These are phyloP conservation scores for Cryphonectria naterciae DNA, from an alignment of 2,329 filamentous ascomycete species.

Conservation along the genomic window DNA sequence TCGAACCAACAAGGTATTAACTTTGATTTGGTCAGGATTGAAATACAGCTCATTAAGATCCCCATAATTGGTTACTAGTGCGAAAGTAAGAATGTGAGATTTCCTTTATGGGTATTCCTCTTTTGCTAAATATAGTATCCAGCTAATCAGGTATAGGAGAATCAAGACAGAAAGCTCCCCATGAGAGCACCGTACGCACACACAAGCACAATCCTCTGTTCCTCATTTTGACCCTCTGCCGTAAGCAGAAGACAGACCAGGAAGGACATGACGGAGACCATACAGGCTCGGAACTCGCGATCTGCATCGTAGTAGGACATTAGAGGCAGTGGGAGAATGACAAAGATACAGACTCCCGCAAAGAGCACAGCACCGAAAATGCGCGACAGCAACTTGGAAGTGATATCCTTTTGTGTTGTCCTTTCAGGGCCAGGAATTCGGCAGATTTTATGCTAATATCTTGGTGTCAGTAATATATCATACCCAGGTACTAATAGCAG, in stretches of 20 bases:
- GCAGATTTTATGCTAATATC: no score
- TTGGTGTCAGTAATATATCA: not conserved
- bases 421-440: not conserved
- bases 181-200: slow-evolving; percentile 15
- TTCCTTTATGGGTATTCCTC: not conserved
- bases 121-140: not conserved
- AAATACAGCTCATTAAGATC: no score
- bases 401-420: no score
- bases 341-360: not conserved
- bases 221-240: not conserved
- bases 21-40: no score
- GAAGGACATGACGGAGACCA: slow-evolving; percentile 1
- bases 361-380: not conserved
- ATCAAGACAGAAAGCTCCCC: not conserved
- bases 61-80: no score
- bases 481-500: not conserved
- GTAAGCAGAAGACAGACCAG: slow-evolving; percentile 1
- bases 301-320: slow-evolving; percentile 4
- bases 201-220: not conserved
- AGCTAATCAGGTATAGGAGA: not conserved
- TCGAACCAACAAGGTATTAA: not conserved
- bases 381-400: not conserved
- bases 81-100: not conserved
- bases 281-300: not conserved
- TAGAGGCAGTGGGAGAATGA: slow-evolving; percentile 7